phyloP scores from a whole-genome alignment of 805 yeast species.

The Kodamaea kaohsiungensis region DNA sequence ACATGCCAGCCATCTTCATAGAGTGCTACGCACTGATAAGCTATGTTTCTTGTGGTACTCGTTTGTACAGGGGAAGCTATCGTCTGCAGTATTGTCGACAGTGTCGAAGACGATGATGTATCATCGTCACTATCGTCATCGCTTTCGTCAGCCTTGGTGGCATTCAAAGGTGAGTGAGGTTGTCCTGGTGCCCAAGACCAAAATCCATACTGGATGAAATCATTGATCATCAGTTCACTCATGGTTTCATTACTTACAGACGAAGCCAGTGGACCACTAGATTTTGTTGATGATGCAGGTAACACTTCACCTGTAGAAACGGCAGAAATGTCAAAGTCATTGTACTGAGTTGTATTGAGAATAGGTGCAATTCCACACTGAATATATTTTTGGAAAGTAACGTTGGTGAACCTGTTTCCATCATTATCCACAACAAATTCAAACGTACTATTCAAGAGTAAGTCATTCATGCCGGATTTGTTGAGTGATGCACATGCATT shows the following conservation, averaged over 20 bases:
- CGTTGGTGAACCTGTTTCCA: constrained; percentile 36
- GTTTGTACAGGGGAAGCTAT: not conserved
- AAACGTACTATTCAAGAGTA: constrained; percentile 1
- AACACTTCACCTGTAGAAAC: not conserved
- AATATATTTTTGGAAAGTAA: constrained; percentile 39
- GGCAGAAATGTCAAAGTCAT: not conserved
- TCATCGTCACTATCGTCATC: not conserved
- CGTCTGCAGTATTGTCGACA: not conserved
- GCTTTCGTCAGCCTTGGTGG: not conserved
- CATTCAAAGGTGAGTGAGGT: constrained; percentile 49
- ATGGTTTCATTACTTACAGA: not conserved
- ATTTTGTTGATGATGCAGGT: not conserved
- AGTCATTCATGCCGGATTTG: not conserved
- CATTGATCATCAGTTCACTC: not conserved
- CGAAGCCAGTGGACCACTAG: not conserved
- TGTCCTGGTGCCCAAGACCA: constrained; percentile 79
- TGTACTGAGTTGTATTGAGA: constrained; percentile 35
- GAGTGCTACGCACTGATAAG: constrained; percentile 44
- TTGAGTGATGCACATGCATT: not conserved
- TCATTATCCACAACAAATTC: constrained; percentile 36
- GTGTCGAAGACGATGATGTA: not conserved
- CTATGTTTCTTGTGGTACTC: constrained; percentile 16
- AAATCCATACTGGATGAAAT: constrained; percentile 30
- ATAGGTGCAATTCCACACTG: constrained; percentile 70
- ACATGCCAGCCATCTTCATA: constrained; percentile 59